These are phyloP conservation scores for Penicillium sp. DNA, from an alignment of 2,329 filamentous ascomycete species.

Conservation along the genomic window DNA sequence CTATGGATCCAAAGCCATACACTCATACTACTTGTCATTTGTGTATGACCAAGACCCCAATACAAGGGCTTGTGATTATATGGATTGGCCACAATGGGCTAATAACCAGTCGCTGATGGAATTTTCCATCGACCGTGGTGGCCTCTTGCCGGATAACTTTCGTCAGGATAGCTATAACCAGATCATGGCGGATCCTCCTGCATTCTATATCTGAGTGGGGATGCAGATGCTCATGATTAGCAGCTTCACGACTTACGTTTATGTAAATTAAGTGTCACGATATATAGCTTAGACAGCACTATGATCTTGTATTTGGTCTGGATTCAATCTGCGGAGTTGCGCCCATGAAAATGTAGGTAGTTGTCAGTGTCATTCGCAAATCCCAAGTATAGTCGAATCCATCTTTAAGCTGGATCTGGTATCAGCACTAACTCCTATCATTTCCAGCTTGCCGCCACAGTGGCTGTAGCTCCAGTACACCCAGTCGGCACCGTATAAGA, in stretches of 20 bases:
- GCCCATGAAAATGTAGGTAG: background rate
- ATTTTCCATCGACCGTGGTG: slow-evolving; percentile 40
- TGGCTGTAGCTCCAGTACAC: slow-evolving; percentile 32
- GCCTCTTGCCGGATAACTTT: slow-evolving; percentile 49
- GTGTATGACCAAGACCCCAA: slow-evolving; percentile 70
- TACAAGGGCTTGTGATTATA: slow-evolving; percentile 41
- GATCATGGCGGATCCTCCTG: slow-evolving; percentile 26
- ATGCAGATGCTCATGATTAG: too few relatives aligned
- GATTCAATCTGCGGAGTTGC: too few relatives aligned
- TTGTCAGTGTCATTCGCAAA: background rate
- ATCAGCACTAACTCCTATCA: slow-evolving; percentile 7
- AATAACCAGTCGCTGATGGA: slow-evolving; percentile 50
- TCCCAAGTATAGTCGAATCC: too few relatives aligned
- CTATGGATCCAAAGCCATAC: slow-evolving; percentile 58
- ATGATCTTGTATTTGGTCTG: background rate
- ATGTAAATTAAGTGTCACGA: background rate
- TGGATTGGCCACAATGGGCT: slow-evolving; percentile 56
- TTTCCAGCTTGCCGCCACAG: slow-evolving; percentile 40
- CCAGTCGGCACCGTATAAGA: slow-evolving; percentile 39
- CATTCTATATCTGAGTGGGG: slow-evolving; percentile 23
- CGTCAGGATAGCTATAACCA: slow-evolving; percentile 44
- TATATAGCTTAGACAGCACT: background rate
- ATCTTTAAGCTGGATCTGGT: background rate
- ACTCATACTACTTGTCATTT: slow-evolving; percentile 71
- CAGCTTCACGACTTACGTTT: background rate